phyloP scores from a whole-genome alignment of 306 rosid species.

The Lathyrus oleraceus region DNA sequence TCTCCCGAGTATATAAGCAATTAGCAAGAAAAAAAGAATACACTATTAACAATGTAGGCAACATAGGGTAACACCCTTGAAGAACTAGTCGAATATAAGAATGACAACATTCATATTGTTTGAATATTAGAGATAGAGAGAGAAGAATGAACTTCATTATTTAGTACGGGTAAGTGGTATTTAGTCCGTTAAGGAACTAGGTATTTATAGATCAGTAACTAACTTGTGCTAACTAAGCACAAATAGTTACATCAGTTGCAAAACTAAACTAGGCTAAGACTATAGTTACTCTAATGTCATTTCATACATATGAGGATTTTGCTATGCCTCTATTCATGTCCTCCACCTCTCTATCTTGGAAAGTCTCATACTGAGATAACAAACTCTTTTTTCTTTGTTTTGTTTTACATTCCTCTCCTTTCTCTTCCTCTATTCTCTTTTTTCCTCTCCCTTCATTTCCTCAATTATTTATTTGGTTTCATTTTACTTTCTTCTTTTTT shows the following conservation, averaged over 20 bases:
- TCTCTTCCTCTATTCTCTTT: not conserved
- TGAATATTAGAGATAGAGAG: not conserved
- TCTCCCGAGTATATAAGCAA: slow-evolving; percentile 3
- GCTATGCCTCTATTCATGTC: not conserved
- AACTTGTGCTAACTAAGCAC: too few relatives aligned
- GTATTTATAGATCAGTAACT: too few relatives aligned
- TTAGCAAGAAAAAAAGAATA: slow-evolving; percentile 10
- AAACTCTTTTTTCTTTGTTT: not conserved
- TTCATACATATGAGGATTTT: not conserved
- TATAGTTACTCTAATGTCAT: too few relatives aligned
- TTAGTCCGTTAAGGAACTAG: too few relatives aligned
- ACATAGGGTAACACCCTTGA: slow-evolving; percentile 3
- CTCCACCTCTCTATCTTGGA: too few relatives aligned
- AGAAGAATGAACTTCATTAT: not conserved
- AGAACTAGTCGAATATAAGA: slow-evolving; percentile 12
- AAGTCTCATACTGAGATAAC: too few relatives aligned
- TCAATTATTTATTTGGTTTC: not conserved
- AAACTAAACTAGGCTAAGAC: too few relatives aligned
- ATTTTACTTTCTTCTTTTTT: too few relatives aligned
- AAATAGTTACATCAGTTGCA: too few relatives aligned
- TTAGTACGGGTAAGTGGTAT: too few relatives aligned
- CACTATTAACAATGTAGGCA: slow-evolving; percentile 4
- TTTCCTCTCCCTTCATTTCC: not conserved
- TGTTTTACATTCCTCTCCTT: too few relatives aligned
- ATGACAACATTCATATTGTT: not conserved